Evolutionary conservation across 306 rosid genomes (phyloP), one percentile per base, ranked within the genome.

Genomic region (Rosa rugosa): DNA sequence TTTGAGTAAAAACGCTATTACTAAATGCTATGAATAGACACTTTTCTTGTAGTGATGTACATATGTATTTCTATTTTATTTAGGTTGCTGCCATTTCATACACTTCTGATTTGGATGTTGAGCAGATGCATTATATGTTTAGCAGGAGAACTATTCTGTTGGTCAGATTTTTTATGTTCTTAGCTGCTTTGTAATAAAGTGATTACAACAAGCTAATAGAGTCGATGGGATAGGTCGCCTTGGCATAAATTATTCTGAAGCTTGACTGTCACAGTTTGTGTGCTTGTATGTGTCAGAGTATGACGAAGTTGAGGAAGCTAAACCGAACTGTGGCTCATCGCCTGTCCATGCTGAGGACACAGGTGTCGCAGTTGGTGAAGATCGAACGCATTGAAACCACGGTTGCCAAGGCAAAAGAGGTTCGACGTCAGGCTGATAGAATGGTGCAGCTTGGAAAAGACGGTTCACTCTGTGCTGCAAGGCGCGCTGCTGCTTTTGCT

Each of bases 361-460:
- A 92, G 97, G 97, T 94, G 4, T 94, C 99, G 49, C 97, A 94
- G 84, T 73, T 94, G 87, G 97, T 94, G 83, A 94, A 89, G 90
- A 93, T 92, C 63, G 95, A 94, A 82, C 95, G 99, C 17, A 92
- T 94, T 17, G 99, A 94, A 91, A 94, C 99, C 75, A 94, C 97
- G 64, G 87, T 92, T 72, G 86, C 95, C 77, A 94, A 92, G 99
- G 99, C 99, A 12, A 94, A 94, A 69, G 97, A 94, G 87, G 5
- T 94, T n/a, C 86, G 97, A 34, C 88, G 98, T 67, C 80, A 86
- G 57, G 98, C 97, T 3, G 97, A 94, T 84, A 88, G 84, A 17
- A 94, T 94, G 99, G 97, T 94, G 13, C 90, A 85, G 73, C 90
- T 92, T 74, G 97, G 99, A 77, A 94, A 94, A 89, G 97, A 92